Evolutionary conservation across 768 basidiomycete genomes (phyloP).

Genomic region (Suillus weaverae): DNA sequence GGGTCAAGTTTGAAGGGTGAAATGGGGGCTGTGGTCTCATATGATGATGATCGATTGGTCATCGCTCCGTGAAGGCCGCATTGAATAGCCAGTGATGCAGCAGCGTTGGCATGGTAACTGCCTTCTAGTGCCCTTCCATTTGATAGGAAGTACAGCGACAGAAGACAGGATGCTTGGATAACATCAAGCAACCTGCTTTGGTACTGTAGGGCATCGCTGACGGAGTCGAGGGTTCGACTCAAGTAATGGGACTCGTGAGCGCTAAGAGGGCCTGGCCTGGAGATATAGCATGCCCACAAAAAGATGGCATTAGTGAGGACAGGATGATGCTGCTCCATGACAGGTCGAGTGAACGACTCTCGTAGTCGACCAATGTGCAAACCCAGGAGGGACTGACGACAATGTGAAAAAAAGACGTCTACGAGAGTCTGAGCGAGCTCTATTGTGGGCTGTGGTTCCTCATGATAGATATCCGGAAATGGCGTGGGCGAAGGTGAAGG

Average conservation of each 20-base stretch:
- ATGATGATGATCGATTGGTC: constrained; percentile 28
- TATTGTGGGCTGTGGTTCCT: constrained; percentile 47
- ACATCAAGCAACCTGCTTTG: constrained; percentile 62
- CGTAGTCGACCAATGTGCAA: constrained; percentile 66
- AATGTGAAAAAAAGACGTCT: constrained; percentile 74
- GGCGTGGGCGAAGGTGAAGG: constrained; percentile 55
- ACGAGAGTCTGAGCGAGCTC: constrained; percentile 72
- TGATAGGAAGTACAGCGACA: constrained; percentile 74
- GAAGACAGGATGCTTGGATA: constrained; percentile 73
- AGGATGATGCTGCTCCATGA: constrained; percentile 67
- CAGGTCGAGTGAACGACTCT: constrained; percentile 55
- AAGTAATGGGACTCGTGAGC: constrained; percentile 77
- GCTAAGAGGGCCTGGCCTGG: constrained; percentile 66
- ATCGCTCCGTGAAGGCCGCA: constrained; percentile 60
- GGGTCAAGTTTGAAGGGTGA: constrained; percentile 52
- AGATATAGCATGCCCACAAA: constrained; percentile 81
- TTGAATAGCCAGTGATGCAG: constrained; percentile 71
- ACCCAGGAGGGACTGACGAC: constrained; percentile 72
- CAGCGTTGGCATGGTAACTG: constrained; percentile 73
- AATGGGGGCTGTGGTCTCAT: constrained; percentile 37
- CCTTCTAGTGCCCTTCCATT: constrained; percentile 80
- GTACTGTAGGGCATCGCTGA: constrained; percentile 62
- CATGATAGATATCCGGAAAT: constrained; percentile 50
- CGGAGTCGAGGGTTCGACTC: constrained; percentile 56
- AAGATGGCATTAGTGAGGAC: constrained; percentile 79